A percentile compares a stretch with the other conserved stretches of the same genome.
Evolutionary conservation across 2,329 filamentous ascomycete species (phyloP).

Genomic region (Colletotrichum orbiculare): DNA sequence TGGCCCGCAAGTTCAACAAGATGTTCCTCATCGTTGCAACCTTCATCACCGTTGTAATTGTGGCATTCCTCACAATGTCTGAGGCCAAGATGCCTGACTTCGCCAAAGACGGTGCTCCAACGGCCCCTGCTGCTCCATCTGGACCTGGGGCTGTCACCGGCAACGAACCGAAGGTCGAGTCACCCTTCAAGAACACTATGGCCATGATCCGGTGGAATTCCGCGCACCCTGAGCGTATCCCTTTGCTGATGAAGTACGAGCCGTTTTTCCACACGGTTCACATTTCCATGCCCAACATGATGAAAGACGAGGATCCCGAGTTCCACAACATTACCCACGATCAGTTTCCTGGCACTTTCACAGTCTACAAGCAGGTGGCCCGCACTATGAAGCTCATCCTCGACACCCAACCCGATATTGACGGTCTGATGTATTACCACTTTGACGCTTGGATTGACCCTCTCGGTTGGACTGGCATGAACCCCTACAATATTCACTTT

Average conservation of each 20-base stretch:
- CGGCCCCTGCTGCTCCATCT: not conserved
- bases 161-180: slow-evolving; percentile 35
- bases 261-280: slow-evolving; percentile 47
- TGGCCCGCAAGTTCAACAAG: slow-evolving; percentile 36
- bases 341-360: slow-evolving; percentile 39
- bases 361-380: slow-evolving; percentile 41
- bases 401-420: slow-evolving; percentile 42
- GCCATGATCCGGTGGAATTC: slow-evolving; percentile 45
- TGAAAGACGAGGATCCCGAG: slow-evolving; percentile 32
- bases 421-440: slow-evolving; percentile 46
- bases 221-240: slow-evolving; percentile 42
- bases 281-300: slow-evolving; percentile 42
- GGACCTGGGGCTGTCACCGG: slow-evolving; percentile 24
- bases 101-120: slow-evolving; percentile 23
- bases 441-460: slow-evolving; percentile 49
- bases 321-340: slow-evolving; percentile 44
- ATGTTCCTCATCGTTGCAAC: slow-evolving; percentile 30
- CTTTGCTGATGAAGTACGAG: slow-evolving; percentile 42
- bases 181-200: slow-evolving; percentile 44
- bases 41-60: slow-evolving; percentile 38
- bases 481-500: slow-evolving; percentile 44
- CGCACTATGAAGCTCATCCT: slow-evolving; percentile 46
- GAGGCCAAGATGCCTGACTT: slow-evolving; percentile 37
- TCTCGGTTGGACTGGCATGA: slow-evolving; percentile 41
- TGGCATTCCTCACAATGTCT: slow-evolving; percentile 38